These are phyloP conservation scores for Ilyonectria sp. DNA, from an alignment of 2,329 filamentous ascomycete species.

Conservation along the genomic window DNA sequence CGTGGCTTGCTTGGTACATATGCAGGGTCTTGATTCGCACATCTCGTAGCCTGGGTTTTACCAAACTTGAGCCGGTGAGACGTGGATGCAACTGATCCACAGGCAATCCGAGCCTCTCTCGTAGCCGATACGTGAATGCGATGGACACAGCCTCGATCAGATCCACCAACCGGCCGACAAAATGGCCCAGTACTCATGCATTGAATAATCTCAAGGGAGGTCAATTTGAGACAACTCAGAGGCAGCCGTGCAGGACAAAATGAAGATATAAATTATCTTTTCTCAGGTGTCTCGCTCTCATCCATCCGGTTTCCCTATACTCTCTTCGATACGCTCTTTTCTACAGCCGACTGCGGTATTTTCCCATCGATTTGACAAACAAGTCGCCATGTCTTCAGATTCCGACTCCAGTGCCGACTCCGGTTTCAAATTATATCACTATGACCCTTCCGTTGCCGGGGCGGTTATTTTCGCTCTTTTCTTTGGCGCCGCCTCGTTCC, in stretches of 20 bases:
- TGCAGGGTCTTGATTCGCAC: no score
- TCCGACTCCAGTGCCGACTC: no score
- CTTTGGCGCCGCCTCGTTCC: neutral
- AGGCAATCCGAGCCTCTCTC: neutral
- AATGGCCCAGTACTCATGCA: neutral
- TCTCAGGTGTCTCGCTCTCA: no score
- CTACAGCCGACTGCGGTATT: no score
- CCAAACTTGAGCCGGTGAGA: neutral
- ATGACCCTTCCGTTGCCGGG: neutral
- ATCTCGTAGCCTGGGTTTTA: neutral
- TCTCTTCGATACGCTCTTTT: no score
- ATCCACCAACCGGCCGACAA: neutral
- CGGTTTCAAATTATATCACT: neutral
- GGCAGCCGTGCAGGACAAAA: neutral
- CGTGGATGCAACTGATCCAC: neutral
- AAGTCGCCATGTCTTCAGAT: no score
- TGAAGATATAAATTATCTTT: no score
- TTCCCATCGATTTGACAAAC: no score
- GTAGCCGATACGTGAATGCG: neutral
- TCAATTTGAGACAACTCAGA: neutral
- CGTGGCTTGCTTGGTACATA: no score
- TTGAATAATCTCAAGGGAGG: neutral
- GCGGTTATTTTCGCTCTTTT: neutral
- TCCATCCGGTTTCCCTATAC: no score
- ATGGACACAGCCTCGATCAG: neutral